Conservation (phyloP, 2,329 filamentous ascomycete species). For the Xylariaceae sp. region DNA sequence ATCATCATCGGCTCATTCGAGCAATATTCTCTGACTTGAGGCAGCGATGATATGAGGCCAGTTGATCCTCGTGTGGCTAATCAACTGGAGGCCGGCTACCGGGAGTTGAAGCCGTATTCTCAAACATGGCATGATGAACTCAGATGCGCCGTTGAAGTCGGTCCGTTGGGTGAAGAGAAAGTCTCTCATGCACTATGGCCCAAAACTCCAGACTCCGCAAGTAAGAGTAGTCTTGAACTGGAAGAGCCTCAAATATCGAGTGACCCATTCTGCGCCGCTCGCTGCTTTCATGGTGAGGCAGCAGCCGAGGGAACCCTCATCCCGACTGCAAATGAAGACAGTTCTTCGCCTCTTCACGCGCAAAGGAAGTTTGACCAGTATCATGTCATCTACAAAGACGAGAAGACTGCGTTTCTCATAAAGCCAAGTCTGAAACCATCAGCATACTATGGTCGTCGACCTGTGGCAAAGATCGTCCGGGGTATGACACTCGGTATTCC, state of each 20-base stretch:
- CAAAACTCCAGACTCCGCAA: conserved; percentile 40
- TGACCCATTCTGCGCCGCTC: conserved; percentile 55
- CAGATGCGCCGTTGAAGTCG: conserved; percentile 83
- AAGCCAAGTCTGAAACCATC: conserved; percentile 83
- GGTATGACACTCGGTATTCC: conserved; percentile 76
- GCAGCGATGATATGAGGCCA: conserved; percentile 78
- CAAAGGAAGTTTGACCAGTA: conserved; percentile 63
- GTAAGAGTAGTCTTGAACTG: conserved; percentile 31
- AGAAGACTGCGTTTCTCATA: conserved; percentile 71
- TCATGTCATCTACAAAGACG: conserved; percentile 82
- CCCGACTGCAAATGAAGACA: conserved; percentile 34
- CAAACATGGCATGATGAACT: conserved; percentile 91
- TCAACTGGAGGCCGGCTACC: conserved; percentile 84
- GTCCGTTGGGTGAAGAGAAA: conserved; percentile 85
- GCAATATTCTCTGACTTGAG: conserved; percentile 7
- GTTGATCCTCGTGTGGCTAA: conserved; percentile 83
- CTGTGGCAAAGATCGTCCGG: conserved; percentile 78
- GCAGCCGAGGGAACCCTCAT: conserved; percentile 46
- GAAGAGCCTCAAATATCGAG: conserved; percentile 43
- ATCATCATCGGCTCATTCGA: neutral
- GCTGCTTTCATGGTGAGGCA: conserved; percentile 55
- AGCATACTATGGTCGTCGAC: conserved; percentile 73
- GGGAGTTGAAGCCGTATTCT: conserved; percentile 80
- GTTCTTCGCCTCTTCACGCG: conserved; percentile 37
- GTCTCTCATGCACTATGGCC: conserved; percentile 81